phyloP scores from a whole-genome alignment of 2,329 filamentous ascomycete species.

The Ustulina deusta region DNA sequence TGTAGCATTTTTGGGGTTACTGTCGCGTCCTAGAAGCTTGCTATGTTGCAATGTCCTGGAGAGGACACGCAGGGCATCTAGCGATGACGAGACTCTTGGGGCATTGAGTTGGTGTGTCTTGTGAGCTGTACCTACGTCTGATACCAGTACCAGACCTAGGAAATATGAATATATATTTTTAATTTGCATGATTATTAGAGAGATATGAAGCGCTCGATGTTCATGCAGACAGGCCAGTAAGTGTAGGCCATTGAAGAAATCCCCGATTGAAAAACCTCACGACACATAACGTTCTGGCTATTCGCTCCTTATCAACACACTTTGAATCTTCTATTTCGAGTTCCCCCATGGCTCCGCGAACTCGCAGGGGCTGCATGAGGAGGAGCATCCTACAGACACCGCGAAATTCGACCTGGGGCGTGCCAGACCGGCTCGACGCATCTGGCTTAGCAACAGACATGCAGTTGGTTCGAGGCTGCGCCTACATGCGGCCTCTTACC shows the following conservation, averaged over 20 bases:
- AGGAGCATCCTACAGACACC: slow-evolving; percentile 11
- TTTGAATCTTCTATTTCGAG: not conserved
- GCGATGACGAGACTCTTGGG: not conserved
- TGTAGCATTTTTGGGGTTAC: slow-evolving; percentile 47
- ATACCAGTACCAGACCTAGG: slow-evolving; percentile 24
- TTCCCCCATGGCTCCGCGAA: not conserved
- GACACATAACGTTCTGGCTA: not conserved
- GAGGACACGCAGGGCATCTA: slow-evolving; percentile 18
- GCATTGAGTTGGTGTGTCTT: not conserved
- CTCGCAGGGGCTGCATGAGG: not conserved
- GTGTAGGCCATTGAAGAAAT: not conserved
- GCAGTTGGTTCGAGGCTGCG: slow-evolving; percentile 14
- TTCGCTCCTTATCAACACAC: slow-evolving; percentile 8
- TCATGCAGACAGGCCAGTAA: not conserved
- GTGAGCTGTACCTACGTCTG: not conserved
- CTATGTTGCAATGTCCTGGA: slow-evolving; percentile 16
- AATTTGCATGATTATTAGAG: slow-evolving; percentile 17
- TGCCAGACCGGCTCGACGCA: not conserved
- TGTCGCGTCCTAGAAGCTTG: slow-evolving; percentile 18
- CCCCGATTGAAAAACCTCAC: not conserved
- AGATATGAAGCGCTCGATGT: not conserved
- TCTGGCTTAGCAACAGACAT: not conserved
- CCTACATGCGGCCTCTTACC: not conserved
- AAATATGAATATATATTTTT: slow-evolving; percentile 11
- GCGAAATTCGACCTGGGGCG: slow-evolving; percentile 1